phyloP scores from a whole-genome alignment of 164 flowering plant species.

The Tetrastigma voinierianum region DNA sequence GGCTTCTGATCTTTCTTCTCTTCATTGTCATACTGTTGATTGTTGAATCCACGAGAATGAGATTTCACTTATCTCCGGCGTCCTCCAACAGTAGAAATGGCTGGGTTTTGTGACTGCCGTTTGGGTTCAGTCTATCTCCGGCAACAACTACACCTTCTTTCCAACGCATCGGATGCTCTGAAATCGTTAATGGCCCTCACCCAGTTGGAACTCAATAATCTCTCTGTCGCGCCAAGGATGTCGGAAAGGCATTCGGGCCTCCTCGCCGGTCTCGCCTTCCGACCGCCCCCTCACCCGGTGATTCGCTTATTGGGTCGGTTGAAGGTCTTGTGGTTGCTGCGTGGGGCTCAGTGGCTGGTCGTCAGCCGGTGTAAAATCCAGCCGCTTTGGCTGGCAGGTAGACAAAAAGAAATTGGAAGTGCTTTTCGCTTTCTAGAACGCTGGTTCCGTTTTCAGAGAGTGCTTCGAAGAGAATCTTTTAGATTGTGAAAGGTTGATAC shows the following conservation, averaged over 20 bases:
- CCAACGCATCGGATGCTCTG: slow-evolving; percentile 72
- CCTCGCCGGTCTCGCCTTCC: slow-evolving; percentile 72
- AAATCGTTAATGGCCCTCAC: slow-evolving; percentile 73
- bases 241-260: slow-evolving; percentile 85
- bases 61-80: slow-evolving; percentile 6
- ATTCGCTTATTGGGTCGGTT: slow-evolving; percentile 66
- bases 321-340: slow-evolving; percentile 78
- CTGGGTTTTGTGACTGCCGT: slow-evolving; percentile 83
- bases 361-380: slow-evolving; percentile 52
- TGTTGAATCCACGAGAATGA: not conserved
- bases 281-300: slow-evolving; percentile 61
- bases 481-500: too few relatives aligned
- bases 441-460: not conserved
- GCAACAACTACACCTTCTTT: slow-evolving; percentile 90
- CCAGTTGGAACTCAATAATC: slow-evolving; percentile 68
- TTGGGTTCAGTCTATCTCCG: slow-evolving; percentile 86
- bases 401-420: too few relatives aligned
- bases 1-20: too few relatives aligned
- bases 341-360: slow-evolving; percentile 86
- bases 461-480: too few relatives aligned
- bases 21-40: too few relatives aligned
- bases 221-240: slow-evolving; percentile 84
- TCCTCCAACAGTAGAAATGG: slow-evolving; percentile 67
- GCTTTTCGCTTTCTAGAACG: not conserved
- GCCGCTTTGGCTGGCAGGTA: slow-evolving; percentile 88